Evolutionary conservation across 2,329 filamentous ascomycete genomes (phyloP), one percentile per base, ranked within the genome.

Genomic region (Colletotrichum phormii): DNA sequence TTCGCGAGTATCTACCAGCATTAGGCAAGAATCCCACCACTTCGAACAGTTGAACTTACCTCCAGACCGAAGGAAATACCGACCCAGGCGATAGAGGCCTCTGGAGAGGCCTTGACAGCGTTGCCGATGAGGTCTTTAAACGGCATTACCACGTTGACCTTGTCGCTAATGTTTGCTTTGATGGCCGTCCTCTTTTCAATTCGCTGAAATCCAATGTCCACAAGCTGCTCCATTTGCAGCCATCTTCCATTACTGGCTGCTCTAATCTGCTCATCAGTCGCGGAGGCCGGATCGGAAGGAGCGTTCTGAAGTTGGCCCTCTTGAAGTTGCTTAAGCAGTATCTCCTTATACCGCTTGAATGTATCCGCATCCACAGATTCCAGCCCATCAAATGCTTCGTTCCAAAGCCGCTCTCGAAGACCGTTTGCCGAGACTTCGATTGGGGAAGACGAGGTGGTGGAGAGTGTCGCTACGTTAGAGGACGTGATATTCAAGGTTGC

Each of bases 81-180:
- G 7, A 78, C 77, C 83, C 81, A 85, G 18, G 82, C 78, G 62
- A 84, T 66, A 2, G 81, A 80, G 24, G 82, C 82, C 73, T 82
- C 73, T 0, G 81, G 80, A 4, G 77, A 70, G 15, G 75, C 73
- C 58, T 79, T 62, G 13, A 84, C 37, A 1, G 76, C 79, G 11
- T 75, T 76, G 46, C 76, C 67, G 0, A 81, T 71, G 5, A 81
- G 71, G 6, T 73, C 75, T 58, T 77, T 81, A 12, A 78, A 70
- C 0, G 75, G 64, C 7, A 78, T 65, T 18, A 81, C 54, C 6
- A 74, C 70, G 35, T 79, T 64, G 29, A 80, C 71, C n/a, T 64
- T 74, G 4, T 77, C 67, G 11, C 75, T 74, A 2, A 82, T 75
- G 3, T 71, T 68, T 26, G 74, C 58, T 22, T 79, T 81, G 4